Base-by-base conservation (phyloP, 2,329 filamentous ascomycete species). In the Pseudocercospora vitis region DNA sequence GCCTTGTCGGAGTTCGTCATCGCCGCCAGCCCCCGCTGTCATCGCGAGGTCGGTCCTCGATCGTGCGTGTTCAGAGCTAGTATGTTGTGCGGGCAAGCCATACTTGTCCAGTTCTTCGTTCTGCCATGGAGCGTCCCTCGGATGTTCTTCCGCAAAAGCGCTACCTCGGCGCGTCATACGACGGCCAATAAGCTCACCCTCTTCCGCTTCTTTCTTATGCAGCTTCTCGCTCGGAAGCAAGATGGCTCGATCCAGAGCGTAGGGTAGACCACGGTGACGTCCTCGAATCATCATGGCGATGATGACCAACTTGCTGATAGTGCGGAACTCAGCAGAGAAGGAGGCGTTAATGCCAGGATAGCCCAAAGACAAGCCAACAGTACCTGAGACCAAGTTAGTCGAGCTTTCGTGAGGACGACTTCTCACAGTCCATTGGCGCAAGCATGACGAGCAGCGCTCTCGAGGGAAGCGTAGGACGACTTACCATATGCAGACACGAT, bases 351-450 rank as follows among this genome's bases (percentile, higher is more conserved):
- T 78, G 16, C 74, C 76, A 0, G 87, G 79, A 57, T 92, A 96
- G 4, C 94, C 94, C 12, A 99, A 79, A 46, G 87, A 92, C 53
- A 99, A 75, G 0, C 94, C 94, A 21, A 99, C 94, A 1, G 94
- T 99, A 11, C 42, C 42, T 45, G 24, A 14, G 23, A 31, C 8
- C 2, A 3, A n/a, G n/a, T n/a, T n/a, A n/a, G n/a, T n/a, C n/a
- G n/a, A n/a, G n/a, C n/a, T n/a, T n/a, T n/a, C n/a, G n/a, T n/a
- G n/a, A n/a, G n/a, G n/a, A n/a, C n/a, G n/a, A n/a, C n/a, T n/a
- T n/a, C n/a, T n/a, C n/a, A n/a, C n/a, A n/a, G n/a, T n/a, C n/a
- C n/a, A n/a, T n/a, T n/a, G n/a, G n/a, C n/a, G n/a, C n/a, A n/a
- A n/a, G n/a, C n/a, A n/a, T n/a, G n/a, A n/a, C n/a, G n/a, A n/a